Percentiles rank a stretch among this genome's conserved stretches.
phyloP scores from a whole-genome alignment of 345 rosid genomes.

The Anastatica hierochuntica region DNA sequence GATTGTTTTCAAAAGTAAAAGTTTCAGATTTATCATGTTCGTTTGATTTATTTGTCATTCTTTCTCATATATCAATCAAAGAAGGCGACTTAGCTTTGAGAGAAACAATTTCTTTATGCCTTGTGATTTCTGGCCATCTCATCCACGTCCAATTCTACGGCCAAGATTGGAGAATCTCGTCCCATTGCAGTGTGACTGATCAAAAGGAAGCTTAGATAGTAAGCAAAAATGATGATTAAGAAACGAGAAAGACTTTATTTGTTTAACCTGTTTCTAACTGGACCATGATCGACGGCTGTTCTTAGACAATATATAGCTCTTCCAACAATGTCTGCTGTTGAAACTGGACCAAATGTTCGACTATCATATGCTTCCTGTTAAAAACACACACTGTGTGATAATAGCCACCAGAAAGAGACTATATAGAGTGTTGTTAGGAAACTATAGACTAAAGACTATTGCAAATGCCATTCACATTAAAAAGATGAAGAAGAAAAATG shows the following conservation, averaged over 20 bases:
- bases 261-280: constrained; percentile 73
- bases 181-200: constrained; percentile 51
- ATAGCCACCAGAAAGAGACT: not conserved
- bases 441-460: too few species aligned
- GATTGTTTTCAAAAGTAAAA: not conserved
- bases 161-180: constrained; percentile 67
- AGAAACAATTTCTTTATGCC: constrained; percentile 22
- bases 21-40: constrained; percentile 1
- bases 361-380: constrained; percentile 87
- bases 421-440: too few species aligned
- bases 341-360: constrained; percentile 77
- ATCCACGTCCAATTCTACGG: constrained; percentile 83
- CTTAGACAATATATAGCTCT: constrained; percentile 73
- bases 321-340: constrained; percentile 63
- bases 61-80: constrained; percentile 9
- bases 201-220: not conserved
- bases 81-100: not conserved
- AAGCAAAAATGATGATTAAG: not conserved
- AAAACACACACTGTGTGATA: not conserved
- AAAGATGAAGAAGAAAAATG: not conserved
- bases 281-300: constrained; percentile 89
- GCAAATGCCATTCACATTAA: too few species aligned
- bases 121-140: constrained; percentile 80
- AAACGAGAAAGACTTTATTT: not conserved
- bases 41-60: constrained; percentile 5